Evolutionary conservation across 2,329 filamentous ascomycete species (phyloP), one percentile per base, ranked within the genome.

Genomic region (Incumbomyces delicatus): DNA sequence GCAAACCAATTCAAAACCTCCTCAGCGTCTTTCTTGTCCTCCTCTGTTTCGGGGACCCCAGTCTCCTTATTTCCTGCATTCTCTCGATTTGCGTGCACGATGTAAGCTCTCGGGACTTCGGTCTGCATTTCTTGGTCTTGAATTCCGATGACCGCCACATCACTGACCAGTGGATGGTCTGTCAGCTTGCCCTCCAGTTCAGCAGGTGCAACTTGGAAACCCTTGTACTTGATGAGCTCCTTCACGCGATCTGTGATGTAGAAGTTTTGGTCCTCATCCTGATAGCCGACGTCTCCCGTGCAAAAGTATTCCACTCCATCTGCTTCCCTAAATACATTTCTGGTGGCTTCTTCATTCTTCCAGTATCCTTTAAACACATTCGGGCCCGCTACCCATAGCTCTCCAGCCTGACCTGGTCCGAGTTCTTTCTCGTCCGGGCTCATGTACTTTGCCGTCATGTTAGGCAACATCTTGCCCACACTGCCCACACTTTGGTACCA

Each of bases 181-280:
- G 73, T 52, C 1, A 74, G 57, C 35, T 71, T 50, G 1, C 63
- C 68, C 57, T 74, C 71, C 1, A 75, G 57, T 48, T 74, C 72
- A 0, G 70, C 69, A 2, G 72, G 72, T 12, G 71, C 64, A 8
- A 74, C 69, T 55, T 74, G 70, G 38, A 71, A 58, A 1, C 71
- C 71, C 53, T 72, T 72, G 47, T 71, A 71, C 50, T 73, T 73
- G 55, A 73, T 72, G 7, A 72, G 57, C 47, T 72, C 72, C 69
- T 87, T 88, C 31, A 87, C 73, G 10, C 89, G 83, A 61, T 95
- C 89, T 1, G 89, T 94, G 61, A 95, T 90, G 69, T 81, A 95
- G 58, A 94, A 86, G 60, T 94, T 86, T 27, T 85, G 85, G 7
- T 58, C 41, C 41, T 85, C 74, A 60, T 94, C 86, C 58, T 85